Evolutionary conservation across 78 protist genomes (phyloP).

Genomic region (Speleostelium caveatum): DNA sequence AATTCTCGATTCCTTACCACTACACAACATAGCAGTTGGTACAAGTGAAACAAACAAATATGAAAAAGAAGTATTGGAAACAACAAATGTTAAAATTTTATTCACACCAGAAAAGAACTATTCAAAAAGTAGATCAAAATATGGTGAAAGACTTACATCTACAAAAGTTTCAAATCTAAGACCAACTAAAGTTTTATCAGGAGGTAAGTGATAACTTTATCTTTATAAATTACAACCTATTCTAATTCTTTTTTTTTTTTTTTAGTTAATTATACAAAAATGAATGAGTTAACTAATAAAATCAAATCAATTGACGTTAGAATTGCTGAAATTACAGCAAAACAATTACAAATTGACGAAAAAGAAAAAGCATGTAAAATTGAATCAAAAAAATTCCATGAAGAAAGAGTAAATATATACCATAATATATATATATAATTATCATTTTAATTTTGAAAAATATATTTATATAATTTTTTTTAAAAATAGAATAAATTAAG

Average conservation of each 20-base stretch:
- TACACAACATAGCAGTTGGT: slow-evolving; percentile 41
- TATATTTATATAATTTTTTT: too few species aligned
- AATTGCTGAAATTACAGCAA: background rate
- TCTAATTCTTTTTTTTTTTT: too few species aligned
- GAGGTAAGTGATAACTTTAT: too few species aligned
- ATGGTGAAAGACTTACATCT: slow-evolving; percentile 31
- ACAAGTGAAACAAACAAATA: slow-evolving; percentile 18
- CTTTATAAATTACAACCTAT: too few species aligned
- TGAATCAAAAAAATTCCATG: background rate
- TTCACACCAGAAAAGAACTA: slow-evolving; percentile 70
- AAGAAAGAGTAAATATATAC: too few species aligned
- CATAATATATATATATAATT: background rate
- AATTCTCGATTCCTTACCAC: slow-evolving; percentile 16
- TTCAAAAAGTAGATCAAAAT: slow-evolving; percentile 24
- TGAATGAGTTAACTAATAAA: background rate
- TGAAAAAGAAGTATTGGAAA: slow-evolving; percentile 24
- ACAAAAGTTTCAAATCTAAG: slow-evolving; percentile 18
- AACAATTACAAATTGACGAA: background rate
- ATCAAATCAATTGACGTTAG: background rate
- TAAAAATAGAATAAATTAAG: too few species aligned
- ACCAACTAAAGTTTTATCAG: background rate
- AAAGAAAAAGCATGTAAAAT: background rate
- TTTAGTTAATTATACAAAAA: background rate
- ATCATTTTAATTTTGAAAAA: background rate
- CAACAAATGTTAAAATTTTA: slow-evolving; percentile 32